Percentiles rank a stretch among this genome's conserved stretches.
phyloP scores from a whole-genome alignment of 1,284 basidiomycete genomes.

The Ganoderma resinaceum region DNA sequence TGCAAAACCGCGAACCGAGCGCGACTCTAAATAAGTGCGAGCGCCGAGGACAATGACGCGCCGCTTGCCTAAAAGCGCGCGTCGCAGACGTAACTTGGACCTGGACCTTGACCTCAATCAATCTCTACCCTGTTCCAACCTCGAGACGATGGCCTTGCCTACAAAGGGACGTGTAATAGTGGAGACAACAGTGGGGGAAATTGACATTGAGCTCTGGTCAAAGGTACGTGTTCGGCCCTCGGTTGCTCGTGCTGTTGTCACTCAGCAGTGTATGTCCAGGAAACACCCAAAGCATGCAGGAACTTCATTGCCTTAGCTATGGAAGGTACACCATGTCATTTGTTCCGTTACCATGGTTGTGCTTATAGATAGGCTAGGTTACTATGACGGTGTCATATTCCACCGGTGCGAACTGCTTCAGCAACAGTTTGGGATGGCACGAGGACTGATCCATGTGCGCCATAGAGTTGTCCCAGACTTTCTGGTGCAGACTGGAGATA shows the following conservation, averaged over 20 bases:
- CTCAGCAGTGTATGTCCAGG: constrained; percentile 48
- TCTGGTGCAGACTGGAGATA: constrained; percentile 95
- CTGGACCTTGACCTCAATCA: constrained; percentile 10
- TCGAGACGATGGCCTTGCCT: constrained; percentile 69
- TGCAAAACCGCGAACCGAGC: neutral
- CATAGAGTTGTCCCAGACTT: constrained; percentile 83
- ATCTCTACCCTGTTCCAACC: neutral
- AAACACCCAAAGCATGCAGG: constrained; percentile 92
- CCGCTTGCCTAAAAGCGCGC: constrained; percentile 11
- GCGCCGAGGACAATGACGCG: neutral
- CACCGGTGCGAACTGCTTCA: constrained; percentile 68
- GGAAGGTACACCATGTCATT: constrained; percentile 71
- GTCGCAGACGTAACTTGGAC: constrained; percentile 8
- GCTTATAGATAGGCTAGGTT: constrained; percentile 59
- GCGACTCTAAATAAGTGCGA: too few relatives aligned
- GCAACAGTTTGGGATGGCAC: neutral
- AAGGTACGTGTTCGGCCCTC: constrained; percentile 56
- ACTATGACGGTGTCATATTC: constrained; percentile 95
- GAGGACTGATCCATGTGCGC: neutral
- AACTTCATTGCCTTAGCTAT: constrained; percentile 92
- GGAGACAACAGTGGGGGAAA: constrained; percentile 90
- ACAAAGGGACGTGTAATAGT: constrained; percentile 89
- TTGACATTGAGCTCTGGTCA: constrained; percentile 95
- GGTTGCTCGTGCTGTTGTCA: constrained; percentile 8
- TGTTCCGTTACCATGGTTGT: neutral